Conservation (phyloP, 2,329 filamentous ascomycete species). For the Arachnomyces sp. region DNA sequence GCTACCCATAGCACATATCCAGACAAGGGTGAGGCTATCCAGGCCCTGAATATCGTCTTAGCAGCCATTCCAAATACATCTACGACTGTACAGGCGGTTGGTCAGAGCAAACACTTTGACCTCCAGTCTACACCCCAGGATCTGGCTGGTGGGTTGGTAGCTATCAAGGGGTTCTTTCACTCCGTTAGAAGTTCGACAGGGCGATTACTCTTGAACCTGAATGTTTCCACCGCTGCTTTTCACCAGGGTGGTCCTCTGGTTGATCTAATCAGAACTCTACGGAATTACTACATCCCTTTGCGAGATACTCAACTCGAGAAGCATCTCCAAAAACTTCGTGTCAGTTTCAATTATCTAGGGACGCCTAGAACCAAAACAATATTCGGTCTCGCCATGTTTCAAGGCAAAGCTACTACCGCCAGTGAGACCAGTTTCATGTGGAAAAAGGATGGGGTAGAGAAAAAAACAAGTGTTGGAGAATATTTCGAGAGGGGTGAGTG, state of each 20-base stretch:
- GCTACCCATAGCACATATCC: too few species aligned
- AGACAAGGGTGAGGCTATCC: too few species aligned
- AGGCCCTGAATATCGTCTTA: too few species aligned
- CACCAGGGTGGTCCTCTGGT: too few species aligned
- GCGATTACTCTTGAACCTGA: background rate
- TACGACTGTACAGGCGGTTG: too few species aligned
- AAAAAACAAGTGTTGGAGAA: constrained; percentile 1
- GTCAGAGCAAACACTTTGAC: too few species aligned
- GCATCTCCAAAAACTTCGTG: constrained; percentile 13
- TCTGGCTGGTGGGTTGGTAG: too few species aligned
- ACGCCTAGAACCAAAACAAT: constrained; percentile 10
- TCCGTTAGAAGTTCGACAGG: too few species aligned
- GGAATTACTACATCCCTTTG: background rate
- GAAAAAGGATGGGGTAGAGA: background rate
- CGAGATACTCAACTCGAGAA: constrained; percentile 7
- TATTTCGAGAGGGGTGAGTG: constrained; percentile 4
- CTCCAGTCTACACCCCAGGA: too few species aligned
- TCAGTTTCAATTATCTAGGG: constrained; percentile 10
- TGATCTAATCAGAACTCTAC: too few species aligned
- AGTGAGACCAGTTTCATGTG: constrained; percentile 1
- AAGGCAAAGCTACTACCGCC: background rate
- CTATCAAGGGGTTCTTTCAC: too few species aligned
- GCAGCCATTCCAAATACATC: too few species aligned
- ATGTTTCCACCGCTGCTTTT: background rate
- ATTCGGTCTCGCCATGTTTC: constrained; percentile 4